Conservation (phyloP, 2,329 filamentous ascomycete genomes). For the Stemphylium beticola region DNA sequence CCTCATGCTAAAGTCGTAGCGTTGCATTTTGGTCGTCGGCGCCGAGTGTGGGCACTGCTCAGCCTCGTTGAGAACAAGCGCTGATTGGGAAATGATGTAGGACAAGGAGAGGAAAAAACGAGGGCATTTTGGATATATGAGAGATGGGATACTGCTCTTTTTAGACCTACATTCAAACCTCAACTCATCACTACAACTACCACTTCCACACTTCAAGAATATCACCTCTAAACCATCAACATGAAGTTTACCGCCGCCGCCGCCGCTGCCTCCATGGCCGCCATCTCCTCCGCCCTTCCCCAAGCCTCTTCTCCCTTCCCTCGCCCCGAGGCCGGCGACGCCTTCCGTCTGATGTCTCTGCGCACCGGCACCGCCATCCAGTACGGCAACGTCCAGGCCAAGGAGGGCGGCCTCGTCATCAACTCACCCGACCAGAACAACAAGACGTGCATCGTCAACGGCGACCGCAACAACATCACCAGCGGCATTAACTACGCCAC, state of each 20-base stretch:
- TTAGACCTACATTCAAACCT: slow-evolving; percentile 2
- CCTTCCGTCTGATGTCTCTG: slow-evolving; percentile 60
- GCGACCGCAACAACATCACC: slow-evolving; percentile 5
- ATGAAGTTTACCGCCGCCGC: slow-evolving; percentile 42
- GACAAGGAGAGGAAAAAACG: slow-evolving; percentile 7
- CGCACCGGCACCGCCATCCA: slow-evolving; percentile 59
- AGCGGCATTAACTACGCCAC: slow-evolving; percentile 51
- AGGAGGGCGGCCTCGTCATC: slow-evolving; percentile 53
- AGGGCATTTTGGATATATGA: slow-evolving; percentile 4
- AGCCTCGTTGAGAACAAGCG: slow-evolving; percentile 5
- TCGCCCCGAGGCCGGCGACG: slow-evolving; percentile 33
- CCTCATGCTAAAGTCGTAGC: slow-evolving; percentile 12
- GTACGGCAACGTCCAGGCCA: slow-evolving; percentile 55
- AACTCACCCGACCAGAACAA: slow-evolving; percentile 54
- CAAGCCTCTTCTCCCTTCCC: slow-evolving; percentile 25
- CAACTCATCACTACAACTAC: slow-evolving; percentile 11
- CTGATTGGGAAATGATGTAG: slow-evolving; percentile 6
- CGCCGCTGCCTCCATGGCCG: slow-evolving; percentile 27
- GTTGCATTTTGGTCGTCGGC: slow-evolving; percentile 8
- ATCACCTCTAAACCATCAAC: slow-evolving; percentile 23
- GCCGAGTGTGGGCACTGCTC: slow-evolving; percentile 2
- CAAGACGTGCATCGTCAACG: slow-evolving; percentile 50
- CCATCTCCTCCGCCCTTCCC: slow-evolving; percentile 37
- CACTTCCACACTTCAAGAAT: slow-evolving; percentile 6
- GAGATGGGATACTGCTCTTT: slow-evolving; percentile 7